phyloP scores from a whole-genome alignment of 169 alveolate genomes.

The Pseudocohnilembus persalinus region DNA sequence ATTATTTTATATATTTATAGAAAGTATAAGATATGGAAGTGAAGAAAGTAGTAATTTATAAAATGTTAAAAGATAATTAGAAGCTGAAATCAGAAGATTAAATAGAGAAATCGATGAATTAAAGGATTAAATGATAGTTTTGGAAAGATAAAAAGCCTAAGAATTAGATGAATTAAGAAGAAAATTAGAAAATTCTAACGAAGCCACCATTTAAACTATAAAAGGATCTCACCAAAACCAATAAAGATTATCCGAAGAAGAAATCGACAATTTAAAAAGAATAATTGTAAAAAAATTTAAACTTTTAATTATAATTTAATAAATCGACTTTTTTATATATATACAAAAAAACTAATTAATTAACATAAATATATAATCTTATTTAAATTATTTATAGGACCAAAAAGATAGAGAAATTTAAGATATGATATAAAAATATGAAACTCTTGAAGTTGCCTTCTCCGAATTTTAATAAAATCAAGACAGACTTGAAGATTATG shows the following conservation, averaged over 20 bases:
- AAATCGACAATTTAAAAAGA: constrained; percentile 28
- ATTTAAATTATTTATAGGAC: background rate
- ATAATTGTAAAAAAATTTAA: background rate
- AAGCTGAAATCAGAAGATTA: constrained; percentile 22
- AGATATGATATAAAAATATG: constrained; percentile 18
- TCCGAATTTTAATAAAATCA: background rate
- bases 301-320: too few relatives aligned
- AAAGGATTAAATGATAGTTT: constrained; percentile 16
- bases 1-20: too few relatives aligned
- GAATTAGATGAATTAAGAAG: constrained; percentile 46
- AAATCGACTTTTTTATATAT: too few relatives aligned
- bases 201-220: constrained; percentile 24
- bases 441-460: constrained; percentile 5
- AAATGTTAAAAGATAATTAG: constrained; percentile 22
- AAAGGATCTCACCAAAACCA: constrained; percentile 35
- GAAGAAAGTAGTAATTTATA: constrained; percentile 34
- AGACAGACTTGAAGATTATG: constrained; percentile 1
- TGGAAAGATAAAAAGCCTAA: constrained; percentile 35
- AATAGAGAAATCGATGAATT: constrained; percentile 30
- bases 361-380: too few relatives aligned
- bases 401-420: constrained; percentile 4
- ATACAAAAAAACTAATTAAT: too few relatives aligned
- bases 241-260: constrained; percentile 23
- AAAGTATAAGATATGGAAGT: constrained; percentile 11
- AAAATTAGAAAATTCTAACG: constrained; percentile 35